Percentiles rank a stretch among this genome's conserved stretches.
These are phyloP conservation scores for Trichaptum fuscoviolaceum DNA, from an alignment of 768 basidiomycete genomes.

Conservation along the genomic window DNA sequence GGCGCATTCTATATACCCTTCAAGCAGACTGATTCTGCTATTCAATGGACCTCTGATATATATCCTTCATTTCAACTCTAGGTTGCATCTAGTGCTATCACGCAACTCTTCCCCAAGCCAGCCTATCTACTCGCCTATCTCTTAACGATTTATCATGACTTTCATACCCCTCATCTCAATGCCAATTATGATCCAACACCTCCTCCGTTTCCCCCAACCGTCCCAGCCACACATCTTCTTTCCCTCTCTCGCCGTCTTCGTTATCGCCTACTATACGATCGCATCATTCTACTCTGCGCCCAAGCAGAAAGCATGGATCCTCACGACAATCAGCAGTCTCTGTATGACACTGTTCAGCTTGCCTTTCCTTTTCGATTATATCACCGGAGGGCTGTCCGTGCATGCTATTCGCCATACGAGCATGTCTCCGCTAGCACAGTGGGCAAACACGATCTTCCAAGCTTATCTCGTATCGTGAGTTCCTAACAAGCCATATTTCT, in stretches of 20 bases:
- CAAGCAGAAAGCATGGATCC: slow-evolving; percentile 44
- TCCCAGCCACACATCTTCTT: slow-evolving; percentile 13
- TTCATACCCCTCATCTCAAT: neutral
- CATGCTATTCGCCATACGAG: slow-evolving; percentile 14
- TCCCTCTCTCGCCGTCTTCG: slow-evolving; percentile 17
- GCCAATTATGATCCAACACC: neutral
- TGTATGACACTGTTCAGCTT: slow-evolving; percentile 37
- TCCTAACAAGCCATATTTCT: neutral
- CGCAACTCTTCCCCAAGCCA: no score
- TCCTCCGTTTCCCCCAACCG: neutral
- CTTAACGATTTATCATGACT: neutral
- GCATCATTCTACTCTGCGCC: slow-evolving; percentile 26
- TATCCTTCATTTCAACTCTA: no score
- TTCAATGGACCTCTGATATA: no score
- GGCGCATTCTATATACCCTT: no score
- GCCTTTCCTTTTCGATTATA: slow-evolving; percentile 32
- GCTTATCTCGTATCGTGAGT: slow-evolving; percentile 40
- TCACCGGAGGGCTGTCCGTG: slow-evolving; percentile 21
- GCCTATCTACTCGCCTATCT: neutral
- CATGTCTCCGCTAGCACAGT: slow-evolving; percentile 15
- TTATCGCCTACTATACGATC: slow-evolving; percentile 25
- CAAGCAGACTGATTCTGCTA: no score
- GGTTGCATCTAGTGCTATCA: no score
- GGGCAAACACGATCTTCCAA: slow-evolving; percentile 37
- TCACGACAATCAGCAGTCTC: slow-evolving; percentile 36